These are phyloP conservation scores for Favolaschia claudopus DNA, from an alignment of 768 basidiomycete species.

Conservation along the genomic window DNA sequence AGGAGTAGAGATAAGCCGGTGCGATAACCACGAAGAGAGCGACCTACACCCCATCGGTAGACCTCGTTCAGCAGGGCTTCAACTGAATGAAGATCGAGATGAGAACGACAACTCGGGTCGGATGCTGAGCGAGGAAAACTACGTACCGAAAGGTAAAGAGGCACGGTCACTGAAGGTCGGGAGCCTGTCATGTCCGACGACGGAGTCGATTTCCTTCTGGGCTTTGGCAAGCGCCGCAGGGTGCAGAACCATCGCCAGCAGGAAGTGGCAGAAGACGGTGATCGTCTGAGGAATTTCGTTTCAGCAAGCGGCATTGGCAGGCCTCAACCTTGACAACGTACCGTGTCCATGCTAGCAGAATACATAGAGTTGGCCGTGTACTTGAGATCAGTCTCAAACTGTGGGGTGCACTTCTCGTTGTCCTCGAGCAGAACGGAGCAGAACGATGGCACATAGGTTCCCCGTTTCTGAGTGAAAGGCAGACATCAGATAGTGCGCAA, in stretches of 20 bases:
- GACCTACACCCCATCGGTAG: slow-evolving; percentile 56
- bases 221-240: slow-evolving; percentile 65
- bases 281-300: slow-evolving; percentile 52
- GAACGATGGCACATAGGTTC: slow-evolving; percentile 48
- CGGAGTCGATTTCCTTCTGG: slow-evolving; percentile 70
- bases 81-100: slow-evolving; percentile 36
- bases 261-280: slow-evolving; percentile 62
- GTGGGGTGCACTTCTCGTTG: slow-evolving; percentile 42
- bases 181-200: slow-evolving; percentile 62
- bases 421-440: slow-evolving; percentile 66
- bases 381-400: slow-evolving; percentile 73
- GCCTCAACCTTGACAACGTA: slow-evolving; percentile 31
- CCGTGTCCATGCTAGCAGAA: slow-evolving; percentile 70
- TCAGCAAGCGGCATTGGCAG: neutral
- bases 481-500: slow-evolving; percentile 10
- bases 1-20: neutral
- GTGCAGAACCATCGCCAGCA: slow-evolving; percentile 71
- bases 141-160: slow-evolving; percentile 61
- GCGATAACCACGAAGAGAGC: neutral
- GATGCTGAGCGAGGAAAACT: neutral
- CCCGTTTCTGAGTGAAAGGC: slow-evolving; percentile 44
- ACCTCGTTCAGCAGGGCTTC: slow-evolving; percentile 64
- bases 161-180: slow-evolving; percentile 66
- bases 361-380: slow-evolving; percentile 91
- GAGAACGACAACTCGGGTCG: neutral